Evolutionary conservation across 1,139 yeast genomes (phyloP), one percentile per base, ranked within the genome.

Genomic region (Suhomyces bokatorum): DNA sequence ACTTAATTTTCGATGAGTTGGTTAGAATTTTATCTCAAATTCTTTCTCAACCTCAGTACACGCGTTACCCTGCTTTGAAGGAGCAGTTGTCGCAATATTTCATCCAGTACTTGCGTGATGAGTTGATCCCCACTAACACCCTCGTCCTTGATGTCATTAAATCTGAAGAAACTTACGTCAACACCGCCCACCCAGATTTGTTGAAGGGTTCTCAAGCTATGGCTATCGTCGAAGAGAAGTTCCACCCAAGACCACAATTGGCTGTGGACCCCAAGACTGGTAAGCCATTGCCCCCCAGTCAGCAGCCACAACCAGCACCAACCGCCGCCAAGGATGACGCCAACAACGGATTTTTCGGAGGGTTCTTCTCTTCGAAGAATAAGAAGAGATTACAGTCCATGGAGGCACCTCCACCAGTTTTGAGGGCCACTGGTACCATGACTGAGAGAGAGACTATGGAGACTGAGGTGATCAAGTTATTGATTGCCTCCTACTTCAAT

Each of bases 101-200:
- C 55, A 83, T 90, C 49, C 86, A 83, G 57, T 93, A 81, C 60
- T 76, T 93, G 62, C 84, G 95, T 65, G 86, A 82, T 45, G 85
- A 88, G 28, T 78, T 89, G 57, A 64, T 80, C 28, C 98, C 99
- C 46, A 89, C 99, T 24, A 89, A 85, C 63, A 79, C 80, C 43
- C 87, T 93, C 60, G 96, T 91, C 35, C 67, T 76, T 24, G 98
- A 93, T 64, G 77, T 93, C 47, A 90, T 93, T 54, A 73, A 69
- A 51, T 73, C 96, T 51, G 99, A 93, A 67, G 95, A 90, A 60
- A 87, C 96, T 5, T 93, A 93, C 67, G 90, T 93, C 54, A 93
- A 93, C 66, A 93, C 99, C 14, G 98, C 97, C 3, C 99, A 93
- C 63, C 99, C 99, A 3, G 99, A 93, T 64, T 80, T 93, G 60